These are phyloP conservation scores for Auriscalpium orientale DNA, from an alignment of 768 basidiomycete species.

Conservation along the genomic window DNA sequence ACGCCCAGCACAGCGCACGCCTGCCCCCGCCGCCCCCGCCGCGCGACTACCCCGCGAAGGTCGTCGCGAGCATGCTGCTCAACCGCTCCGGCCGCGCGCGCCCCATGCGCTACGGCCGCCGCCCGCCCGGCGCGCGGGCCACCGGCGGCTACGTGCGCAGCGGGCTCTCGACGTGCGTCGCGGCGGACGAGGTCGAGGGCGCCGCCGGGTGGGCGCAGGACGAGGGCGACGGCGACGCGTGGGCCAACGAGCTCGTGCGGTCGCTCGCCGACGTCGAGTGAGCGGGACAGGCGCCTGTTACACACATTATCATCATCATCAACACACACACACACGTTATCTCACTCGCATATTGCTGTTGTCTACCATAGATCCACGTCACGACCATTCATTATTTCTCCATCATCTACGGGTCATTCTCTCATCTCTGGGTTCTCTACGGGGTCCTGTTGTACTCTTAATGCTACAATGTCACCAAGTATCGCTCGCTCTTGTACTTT, in stretches of 20 bases:
- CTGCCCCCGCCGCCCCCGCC: constrained; percentile 6
- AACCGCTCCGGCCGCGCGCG: constrained; percentile 8
- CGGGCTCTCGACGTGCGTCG: constrained; percentile 5
- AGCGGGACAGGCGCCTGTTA: background rate
- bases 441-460: too few relatives aligned
- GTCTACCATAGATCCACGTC: background rate
- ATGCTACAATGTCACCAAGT: too few relatives aligned
- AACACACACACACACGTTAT: too few relatives aligned
- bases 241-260: background rate
- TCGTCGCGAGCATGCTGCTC: constrained; percentile 14
- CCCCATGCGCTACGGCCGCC: constrained; percentile 11
- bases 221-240: background rate
- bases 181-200: background rate
- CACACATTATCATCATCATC: background rate
- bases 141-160: constrained; percentile 9
- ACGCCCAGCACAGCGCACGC: background rate
- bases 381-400: too few relatives aligned
- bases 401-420: too few relatives aligned
- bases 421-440: too few relatives aligned
- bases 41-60: constrained; percentile 12
- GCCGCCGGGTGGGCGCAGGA: background rate
- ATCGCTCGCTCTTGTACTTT: too few relatives aligned
- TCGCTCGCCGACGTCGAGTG: background rate
- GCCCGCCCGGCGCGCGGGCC: background rate
- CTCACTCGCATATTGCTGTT: background rate